These are phyloP conservation scores for Castanea crenata DNA, from an alignment of 306 rosid genomes.

Conservation along the genomic window DNA sequence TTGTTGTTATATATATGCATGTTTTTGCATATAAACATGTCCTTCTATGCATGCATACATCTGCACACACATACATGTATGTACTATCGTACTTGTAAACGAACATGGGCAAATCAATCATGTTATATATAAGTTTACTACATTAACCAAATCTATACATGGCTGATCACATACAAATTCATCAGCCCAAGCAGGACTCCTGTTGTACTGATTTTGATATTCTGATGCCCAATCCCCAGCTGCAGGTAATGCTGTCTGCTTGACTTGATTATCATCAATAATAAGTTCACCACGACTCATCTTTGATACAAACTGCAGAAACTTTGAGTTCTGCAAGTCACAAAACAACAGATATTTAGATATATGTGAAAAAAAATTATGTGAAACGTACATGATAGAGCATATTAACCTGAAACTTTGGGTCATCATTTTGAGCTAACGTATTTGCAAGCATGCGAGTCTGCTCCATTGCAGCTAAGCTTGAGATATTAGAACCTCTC, in stretches of 20 bases:
- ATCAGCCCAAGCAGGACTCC: slow-evolving; percentile 69
- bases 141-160: slow-evolving; percentile 21
- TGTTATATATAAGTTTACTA: not conserved
- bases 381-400: slow-evolving; percentile 15
- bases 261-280: slow-evolving; percentile 89
- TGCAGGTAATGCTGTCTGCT: slow-evolving; percentile 50
- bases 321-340: slow-evolving; percentile 81
- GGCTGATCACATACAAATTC: slow-evolving; percentile 64
- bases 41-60: not conserved
- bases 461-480: slow-evolving; percentile 86
- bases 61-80: not conserved
- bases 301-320: slow-evolving; percentile 94
- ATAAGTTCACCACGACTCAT: slow-evolving; percentile 97
- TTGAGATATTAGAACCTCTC: slow-evolving; percentile 61
- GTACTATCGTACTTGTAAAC: too few species aligned
- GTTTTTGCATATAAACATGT: not conserved
- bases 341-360: not conserved
- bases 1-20: not conserved
- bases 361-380: not conserved
- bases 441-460: slow-evolving; percentile 96
- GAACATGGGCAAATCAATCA: not conserved
- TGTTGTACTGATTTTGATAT: slow-evolving; percentile 65
- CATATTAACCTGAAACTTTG: slow-evolving; percentile 86
- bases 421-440: slow-evolving; percentile 83
- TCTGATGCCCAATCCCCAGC: slow-evolving; percentile 91